Percentiles rank a stretch among this genome's conserved stretches.
Evolutionary conservation across 2,329 filamentous ascomycete genomes (phyloP).

Genomic region (Fusarium nurragi): DNA sequence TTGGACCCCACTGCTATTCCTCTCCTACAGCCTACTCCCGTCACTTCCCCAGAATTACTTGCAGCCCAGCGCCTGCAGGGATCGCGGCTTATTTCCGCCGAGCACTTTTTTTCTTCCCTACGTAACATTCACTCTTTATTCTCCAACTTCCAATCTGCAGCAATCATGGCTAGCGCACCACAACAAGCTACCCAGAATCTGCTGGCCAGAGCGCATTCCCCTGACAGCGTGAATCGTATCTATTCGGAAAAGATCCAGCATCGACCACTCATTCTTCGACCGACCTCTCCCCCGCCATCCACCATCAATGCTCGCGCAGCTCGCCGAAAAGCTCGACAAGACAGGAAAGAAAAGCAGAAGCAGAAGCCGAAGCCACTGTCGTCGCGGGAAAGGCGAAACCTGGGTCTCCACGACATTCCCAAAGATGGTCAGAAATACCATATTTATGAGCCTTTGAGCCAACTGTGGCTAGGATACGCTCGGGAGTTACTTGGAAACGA

Average conservation of each 20-base stretch:
- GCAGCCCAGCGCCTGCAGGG: not conserved
- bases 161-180: constrained; percentile 48
- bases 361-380: constrained; percentile 75
- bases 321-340: constrained; percentile 59
- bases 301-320: constrained; percentile 65
- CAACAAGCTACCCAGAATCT: constrained; percentile 67
- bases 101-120: constrained; percentile 10
- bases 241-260: constrained; percentile 85
- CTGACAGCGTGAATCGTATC: constrained; percentile 74
- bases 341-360: constrained; percentile 58
- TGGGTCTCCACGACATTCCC: constrained; percentile 79
- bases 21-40: too few relatives aligned
- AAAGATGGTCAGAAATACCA: constrained; percentile 70
- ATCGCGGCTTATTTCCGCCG: constrained; percentile 32
- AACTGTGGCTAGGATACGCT: constrained; percentile 86
- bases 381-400: constrained; percentile 76
- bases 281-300: constrained; percentile 72
- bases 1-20: constrained; percentile 29
- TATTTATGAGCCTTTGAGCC: constrained; percentile 80
- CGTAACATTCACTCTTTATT: not conserved
- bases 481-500: constrained; percentile 78
- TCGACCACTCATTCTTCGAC: constrained; percentile 80
- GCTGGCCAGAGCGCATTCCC: constrained; percentile 81
- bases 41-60: constrained; percentile 33
- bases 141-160: not conserved